Conservation (phyloP, 2,329 filamentous ascomycete species). For the Seiridium cupressi region DNA sequence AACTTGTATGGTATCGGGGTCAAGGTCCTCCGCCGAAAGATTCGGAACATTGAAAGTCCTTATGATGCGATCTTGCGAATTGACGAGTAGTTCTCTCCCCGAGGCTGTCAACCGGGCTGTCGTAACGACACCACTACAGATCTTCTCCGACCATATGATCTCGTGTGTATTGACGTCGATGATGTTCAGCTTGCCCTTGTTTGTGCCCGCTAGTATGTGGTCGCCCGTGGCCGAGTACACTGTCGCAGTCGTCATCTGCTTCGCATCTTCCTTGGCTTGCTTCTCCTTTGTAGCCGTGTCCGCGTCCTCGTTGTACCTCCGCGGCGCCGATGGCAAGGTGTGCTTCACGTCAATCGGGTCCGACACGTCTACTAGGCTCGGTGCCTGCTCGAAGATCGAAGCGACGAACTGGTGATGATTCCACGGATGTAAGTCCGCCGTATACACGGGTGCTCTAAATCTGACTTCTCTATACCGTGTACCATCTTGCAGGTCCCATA, state of each 20-base stretch:
- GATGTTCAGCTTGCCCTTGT: slow-evolving; percentile 94
- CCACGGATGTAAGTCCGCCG: slow-evolving; percentile 89
- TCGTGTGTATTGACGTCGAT: slow-evolving; percentile 79
- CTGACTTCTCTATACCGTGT: slow-evolving; percentile 79
- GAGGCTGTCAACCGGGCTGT: slow-evolving; percentile 81
- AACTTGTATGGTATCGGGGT: slow-evolving; percentile 82
- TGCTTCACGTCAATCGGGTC: slow-evolving; percentile 70
- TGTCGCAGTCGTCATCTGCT: slow-evolving; percentile 90
- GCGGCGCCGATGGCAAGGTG: slow-evolving; percentile 77
- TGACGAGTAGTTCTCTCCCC: slow-evolving; percentile 84
- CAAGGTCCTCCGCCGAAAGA: slow-evolving; percentile 64
- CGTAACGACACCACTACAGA: slow-evolving; percentile 85
- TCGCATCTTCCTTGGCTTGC: slow-evolving; percentile 85
- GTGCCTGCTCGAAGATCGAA: slow-evolving; percentile 90
- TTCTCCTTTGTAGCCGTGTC: slow-evolving; percentile 76
- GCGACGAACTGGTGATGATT: slow-evolving; percentile 86
- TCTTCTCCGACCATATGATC: slow-evolving; percentile 85
- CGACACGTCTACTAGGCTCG: slow-evolving; percentile 80
- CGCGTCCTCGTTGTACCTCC: slow-evolving; percentile 66
- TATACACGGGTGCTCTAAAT: slow-evolving; percentile 91
- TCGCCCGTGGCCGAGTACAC: slow-evolving; percentile 84
- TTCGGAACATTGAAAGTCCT: slow-evolving; percentile 89
- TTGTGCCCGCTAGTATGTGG: slow-evolving; percentile 89
- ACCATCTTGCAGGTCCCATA: slow-evolving; percentile 81
- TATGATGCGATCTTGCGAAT: slow-evolving; percentile 92